These are phyloP conservation scores for Nothophytophthora sp. DNA, from an alignment of 352 stramenopile species.

Conservation along the genomic window DNA sequence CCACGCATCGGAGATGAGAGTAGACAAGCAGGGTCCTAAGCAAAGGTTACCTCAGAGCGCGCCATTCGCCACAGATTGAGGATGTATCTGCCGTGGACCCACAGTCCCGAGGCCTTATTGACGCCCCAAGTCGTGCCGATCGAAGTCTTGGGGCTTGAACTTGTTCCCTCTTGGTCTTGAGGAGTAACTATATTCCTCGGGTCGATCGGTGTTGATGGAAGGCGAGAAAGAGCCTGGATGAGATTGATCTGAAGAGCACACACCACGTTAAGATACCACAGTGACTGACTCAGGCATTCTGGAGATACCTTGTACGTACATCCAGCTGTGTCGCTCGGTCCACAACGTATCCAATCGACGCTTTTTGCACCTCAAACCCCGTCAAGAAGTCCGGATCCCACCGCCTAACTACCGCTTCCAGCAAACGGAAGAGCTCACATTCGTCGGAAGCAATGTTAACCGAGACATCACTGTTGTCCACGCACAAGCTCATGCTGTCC, in stretches of 20 bases:
- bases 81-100: constrained; percentile 89
- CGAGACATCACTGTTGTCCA: constrained; percentile 34
- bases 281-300: background rate
- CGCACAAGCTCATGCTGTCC: constrained; percentile 27
- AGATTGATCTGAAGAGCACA: constrained; percentile 56
- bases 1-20: no score
- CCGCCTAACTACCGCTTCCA: constrained; percentile 56
- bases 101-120: constrained; percentile 86
- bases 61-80: constrained; percentile 93
- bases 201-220: constrained; percentile 57
- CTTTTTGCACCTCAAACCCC: constrained; percentile 88
- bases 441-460: constrained; percentile 47
- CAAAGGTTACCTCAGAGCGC: constrained; percentile 62
- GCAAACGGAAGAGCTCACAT: constrained; percentile 47
- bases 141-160: constrained; percentile 34
- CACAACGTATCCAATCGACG: constrained; percentile 79
- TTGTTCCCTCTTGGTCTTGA: constrained; percentile 22
- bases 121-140: constrained; percentile 80
- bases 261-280: constrained; percentile 11
- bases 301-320: constrained; percentile 37
- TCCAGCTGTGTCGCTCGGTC: constrained; percentile 59
- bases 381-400: constrained; percentile 91
- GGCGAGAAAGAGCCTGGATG: constrained; percentile 65
- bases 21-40: no score
- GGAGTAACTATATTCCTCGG: constrained; percentile 39